Conservation (phyloP, 306 rosid genomes). For the Canavalia gladiata region DNA sequence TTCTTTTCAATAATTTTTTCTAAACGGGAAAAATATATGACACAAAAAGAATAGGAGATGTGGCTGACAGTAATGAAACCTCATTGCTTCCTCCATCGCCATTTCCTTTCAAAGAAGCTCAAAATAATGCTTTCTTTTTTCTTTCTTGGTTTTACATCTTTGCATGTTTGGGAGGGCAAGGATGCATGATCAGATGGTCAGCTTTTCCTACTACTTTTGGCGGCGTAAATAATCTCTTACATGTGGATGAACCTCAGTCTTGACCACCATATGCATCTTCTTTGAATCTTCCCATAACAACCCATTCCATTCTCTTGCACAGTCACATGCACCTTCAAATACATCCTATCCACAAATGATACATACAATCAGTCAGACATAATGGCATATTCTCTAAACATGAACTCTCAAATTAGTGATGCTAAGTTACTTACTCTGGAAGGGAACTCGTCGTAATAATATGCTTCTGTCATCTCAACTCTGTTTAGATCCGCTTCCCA, state of each 20-base stretch:
- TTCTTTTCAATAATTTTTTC: too few species aligned
- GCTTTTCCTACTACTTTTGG: constrained; percentile 61
- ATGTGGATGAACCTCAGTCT: constrained; percentile 70
- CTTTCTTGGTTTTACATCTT: not conserved
- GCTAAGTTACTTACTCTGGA: constrained; percentile 67
- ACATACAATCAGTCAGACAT: constrained; percentile 24
- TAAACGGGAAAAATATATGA: not conserved
- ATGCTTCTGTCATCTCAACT: constrained; percentile 78
- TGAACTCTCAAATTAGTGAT: constrained; percentile 10
- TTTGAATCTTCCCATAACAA: constrained; percentile 92
- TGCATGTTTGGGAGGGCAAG: not conserved
- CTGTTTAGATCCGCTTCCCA: constrained; percentile 97
- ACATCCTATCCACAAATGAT: constrained; percentile 70
- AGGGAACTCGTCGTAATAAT: constrained; percentile 88
- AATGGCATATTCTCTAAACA: not conserved
- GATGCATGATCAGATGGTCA: constrained; percentile 10
- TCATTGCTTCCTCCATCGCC: constrained; percentile 5
- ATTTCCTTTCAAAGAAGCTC: constrained; percentile 3
- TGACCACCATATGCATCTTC: constrained; percentile 85
- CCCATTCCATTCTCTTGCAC: constrained; percentile 84
- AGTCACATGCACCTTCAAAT: constrained; percentile 88
- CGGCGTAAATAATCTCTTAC: constrained; percentile 81
- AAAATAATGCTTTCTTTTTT: not conserved
- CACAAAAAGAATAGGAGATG: not conserved
- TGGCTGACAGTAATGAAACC: not conserved